Percentiles rank a stretch among this genome's conserved stretches.
phyloP scores from a whole-genome alignment of 225 moss, liverwort and hornwort species.

The Marchantia paleacea region DNA sequence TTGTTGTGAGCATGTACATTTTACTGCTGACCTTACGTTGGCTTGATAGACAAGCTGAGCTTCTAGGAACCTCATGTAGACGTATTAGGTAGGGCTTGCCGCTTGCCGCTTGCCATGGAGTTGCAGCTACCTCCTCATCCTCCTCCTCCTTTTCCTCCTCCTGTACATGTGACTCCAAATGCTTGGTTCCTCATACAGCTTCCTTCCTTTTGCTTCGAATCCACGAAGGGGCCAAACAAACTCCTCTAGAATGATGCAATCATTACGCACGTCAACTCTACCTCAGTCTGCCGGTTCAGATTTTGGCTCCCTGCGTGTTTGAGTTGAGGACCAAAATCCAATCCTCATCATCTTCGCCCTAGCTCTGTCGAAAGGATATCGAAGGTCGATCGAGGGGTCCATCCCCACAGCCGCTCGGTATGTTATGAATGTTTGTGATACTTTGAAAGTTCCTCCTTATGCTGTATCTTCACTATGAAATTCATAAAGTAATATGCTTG shows the following conservation, averaged over 20 bases:
- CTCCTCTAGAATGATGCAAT: background rate
- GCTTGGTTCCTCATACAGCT: background rate
- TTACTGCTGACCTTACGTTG: conserved; percentile 2
- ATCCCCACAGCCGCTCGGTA: background rate
- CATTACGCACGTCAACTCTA: background rate
- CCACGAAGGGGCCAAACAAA: background rate
- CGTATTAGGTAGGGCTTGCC: conserved; percentile 8
- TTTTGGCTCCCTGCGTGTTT: background rate
- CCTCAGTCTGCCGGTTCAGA: background rate
- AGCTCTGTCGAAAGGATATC: background rate
- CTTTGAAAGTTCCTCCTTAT: background rate
- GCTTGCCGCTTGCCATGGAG: background rate
- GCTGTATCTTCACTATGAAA: too few relatives aligned
- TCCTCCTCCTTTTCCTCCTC: background rate
- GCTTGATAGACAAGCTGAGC: background rate
- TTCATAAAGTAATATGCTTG: too few relatives aligned
- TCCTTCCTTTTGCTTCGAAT: conserved; percentile 3
- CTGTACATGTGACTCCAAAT: conserved; percentile 13
- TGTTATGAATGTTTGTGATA: background rate
- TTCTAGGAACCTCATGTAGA: conserved; percentile 19
- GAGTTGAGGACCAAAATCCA: background rate
- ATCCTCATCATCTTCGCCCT: background rate
- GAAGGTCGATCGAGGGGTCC: background rate
- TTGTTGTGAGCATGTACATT: background rate
- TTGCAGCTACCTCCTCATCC: background rate